These are phyloP conservation scores for Magnusiomyces suaveolens DNA, from an alignment of 1,139 yeast species.

Conservation along the genomic window DNA sequence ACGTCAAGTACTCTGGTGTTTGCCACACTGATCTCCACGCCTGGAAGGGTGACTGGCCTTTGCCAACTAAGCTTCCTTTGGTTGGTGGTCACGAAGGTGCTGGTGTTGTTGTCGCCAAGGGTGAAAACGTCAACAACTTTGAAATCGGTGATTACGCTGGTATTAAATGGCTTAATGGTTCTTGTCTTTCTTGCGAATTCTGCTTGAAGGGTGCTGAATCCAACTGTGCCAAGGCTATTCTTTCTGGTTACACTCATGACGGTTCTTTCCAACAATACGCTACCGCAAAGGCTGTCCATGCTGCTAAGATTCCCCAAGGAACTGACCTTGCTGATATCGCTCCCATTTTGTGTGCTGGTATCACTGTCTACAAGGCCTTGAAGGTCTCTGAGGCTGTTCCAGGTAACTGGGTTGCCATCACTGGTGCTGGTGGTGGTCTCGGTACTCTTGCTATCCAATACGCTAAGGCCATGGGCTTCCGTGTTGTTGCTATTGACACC, in stretches of 20 bases:
- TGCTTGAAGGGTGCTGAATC: slow-evolving; percentile 62
- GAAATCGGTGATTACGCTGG: slow-evolving; percentile 73
- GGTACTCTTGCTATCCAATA: slow-evolving; percentile 75
- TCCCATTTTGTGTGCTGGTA: slow-evolving; percentile 74
- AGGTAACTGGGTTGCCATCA: slow-evolving; percentile 72
- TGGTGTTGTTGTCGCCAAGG: slow-evolving; percentile 68
- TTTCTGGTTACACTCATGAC: slow-evolving; percentile 72
- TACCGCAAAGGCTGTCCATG: slow-evolving; percentile 78
- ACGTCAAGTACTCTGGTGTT: slow-evolving; percentile 57
- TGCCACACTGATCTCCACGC: slow-evolving; percentile 66
- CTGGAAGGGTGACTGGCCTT: slow-evolving; percentile 68
- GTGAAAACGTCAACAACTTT: slow-evolving; percentile 58
- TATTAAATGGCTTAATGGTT: slow-evolving; percentile 60
- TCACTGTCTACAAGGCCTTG: slow-evolving; percentile 75
- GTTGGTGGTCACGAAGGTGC: slow-evolving; percentile 88
- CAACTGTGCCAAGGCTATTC: slow-evolving; percentile 56
- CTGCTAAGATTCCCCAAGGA: slow-evolving; percentile 63
- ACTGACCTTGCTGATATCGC: slow-evolving; percentile 65
- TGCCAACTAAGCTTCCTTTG: slow-evolving; percentile 53
- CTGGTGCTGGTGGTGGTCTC: slow-evolving; percentile 82
- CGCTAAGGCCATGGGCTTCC: slow-evolving; percentile 73
- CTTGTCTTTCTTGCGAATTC: slow-evolving; percentile 65
- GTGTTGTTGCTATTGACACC: slow-evolving; percentile 69
- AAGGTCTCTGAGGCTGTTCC: slow-evolving; percentile 56
- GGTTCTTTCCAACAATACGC: slow-evolving; percentile 82